phyloP scores from a whole-genome alignment of 768 basidiomycete species.

The Cytidiella melzeri region DNA sequence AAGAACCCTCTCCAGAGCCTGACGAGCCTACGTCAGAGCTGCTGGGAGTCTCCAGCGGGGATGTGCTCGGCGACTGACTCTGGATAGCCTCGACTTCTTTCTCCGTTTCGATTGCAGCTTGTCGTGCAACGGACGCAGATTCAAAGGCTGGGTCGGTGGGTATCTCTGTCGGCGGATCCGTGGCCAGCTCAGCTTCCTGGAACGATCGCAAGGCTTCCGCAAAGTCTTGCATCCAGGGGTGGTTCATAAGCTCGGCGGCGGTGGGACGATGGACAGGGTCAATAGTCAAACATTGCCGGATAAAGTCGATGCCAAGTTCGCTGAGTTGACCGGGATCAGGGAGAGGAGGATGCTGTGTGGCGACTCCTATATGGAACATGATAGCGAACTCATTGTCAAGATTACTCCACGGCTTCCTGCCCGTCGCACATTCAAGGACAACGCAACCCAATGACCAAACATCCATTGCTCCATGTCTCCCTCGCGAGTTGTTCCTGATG shows the following conservation, averaged over 20 bases:
- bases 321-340: conserved; percentile 90
- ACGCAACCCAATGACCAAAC: conserved; percentile 98
- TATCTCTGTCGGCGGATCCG: conserved; percentile 39
- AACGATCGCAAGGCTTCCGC: conserved; percentile 64
- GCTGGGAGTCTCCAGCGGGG: conserved; percentile 31
- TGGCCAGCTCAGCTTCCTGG: conserved; percentile 55
- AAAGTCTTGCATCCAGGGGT: conserved; percentile 87
- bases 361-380: conserved; percentile 98
- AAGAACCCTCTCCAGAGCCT: neutral
- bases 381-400: conserved; percentile 99
- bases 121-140: conserved; percentile 45
- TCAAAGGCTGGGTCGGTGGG: conserved; percentile 45
- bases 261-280: conserved; percentile 80
- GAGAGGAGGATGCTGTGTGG: conserved; percentile 92
- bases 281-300: conserved; percentile 85
- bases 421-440: conserved; percentile 94
- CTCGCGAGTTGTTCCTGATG: conserved; percentile 88
- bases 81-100: conserved; percentile 54
- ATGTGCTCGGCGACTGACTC: conserved; percentile 44
- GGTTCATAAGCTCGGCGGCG: conserved; percentile 77
- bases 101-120: conserved; percentile 51
- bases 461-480: conserved; percentile 93
- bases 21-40: conserved; percentile 4
- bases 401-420: conserved; percentile 97
- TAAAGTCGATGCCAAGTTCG: conserved; percentile 86